A percentile compares a stretch with the other conserved stretches of the same genome.
Conservation (phyloP, 140 eudicot genomes). For the Cichorium intybus region DNA sequence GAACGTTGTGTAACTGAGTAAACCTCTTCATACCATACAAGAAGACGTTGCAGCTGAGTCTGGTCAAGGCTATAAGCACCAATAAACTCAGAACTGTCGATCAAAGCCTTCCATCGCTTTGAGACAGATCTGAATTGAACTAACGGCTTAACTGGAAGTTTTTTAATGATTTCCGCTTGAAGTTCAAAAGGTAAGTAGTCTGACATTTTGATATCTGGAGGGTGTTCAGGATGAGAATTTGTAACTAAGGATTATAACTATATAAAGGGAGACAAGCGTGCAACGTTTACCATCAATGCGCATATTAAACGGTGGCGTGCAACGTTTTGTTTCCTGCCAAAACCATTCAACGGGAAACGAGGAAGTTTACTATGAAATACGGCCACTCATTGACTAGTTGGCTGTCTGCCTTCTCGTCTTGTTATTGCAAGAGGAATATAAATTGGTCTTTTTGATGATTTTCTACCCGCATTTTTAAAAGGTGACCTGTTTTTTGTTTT, state of each 20-base stretch:
- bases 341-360: too few species aligned
- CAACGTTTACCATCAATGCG: not conserved
- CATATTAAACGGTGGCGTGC: too few species aligned
- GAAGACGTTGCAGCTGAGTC: not conserved
- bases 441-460: too few species aligned
- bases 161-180: conserved; percentile 1
- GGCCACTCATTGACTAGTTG: too few species aligned
- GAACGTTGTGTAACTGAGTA: not conserved
- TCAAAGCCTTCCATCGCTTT: conserved; percentile 4
- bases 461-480: too few species aligned
- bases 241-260: not conserved
- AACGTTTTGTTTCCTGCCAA: too few species aligned
- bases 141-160: conserved; percentile 9
- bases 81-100: not conserved
- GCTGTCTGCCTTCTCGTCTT: too few species aligned
- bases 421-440: too few species aligned
- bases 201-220: not conserved
- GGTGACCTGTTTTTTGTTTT: too few species aligned
- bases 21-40: not conserved
- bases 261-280: not conserved
- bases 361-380: too few species aligned
- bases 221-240: not conserved
- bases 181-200: conserved; percentile 3
- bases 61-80: not conserved
- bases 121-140: conserved; percentile 12